Evolutionary conservation across 177 flowering plant species (phyloP), one percentile per base, ranked within the genome.

Genomic region (Telopea speciosissima): DNA sequence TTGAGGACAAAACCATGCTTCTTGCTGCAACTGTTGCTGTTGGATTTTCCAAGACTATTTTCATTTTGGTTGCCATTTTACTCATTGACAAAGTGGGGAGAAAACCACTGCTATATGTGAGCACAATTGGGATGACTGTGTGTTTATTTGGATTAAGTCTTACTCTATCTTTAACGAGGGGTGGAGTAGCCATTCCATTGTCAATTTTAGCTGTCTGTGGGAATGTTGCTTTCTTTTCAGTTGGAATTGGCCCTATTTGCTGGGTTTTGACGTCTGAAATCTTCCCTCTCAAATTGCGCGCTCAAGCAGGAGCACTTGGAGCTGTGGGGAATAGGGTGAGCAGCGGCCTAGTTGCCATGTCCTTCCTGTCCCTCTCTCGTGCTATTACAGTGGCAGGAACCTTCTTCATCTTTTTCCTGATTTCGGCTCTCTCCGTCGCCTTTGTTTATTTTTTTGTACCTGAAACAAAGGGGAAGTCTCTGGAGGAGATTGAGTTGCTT

Each of bases 201-300:
- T 80, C 91, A 23, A 74, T 92, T 26, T 65, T 92, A 54, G 75
- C 81, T 2, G 85, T 90, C n/a, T 92, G 96, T 69, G 92, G 90
- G 24, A 89, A 89, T 77, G 94, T 90, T 21, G 96, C 96, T 3
- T 92, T 92, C 80, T 92, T 92, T 73, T 90, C 97, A 0, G 80
- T 92, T 0, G 97, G 97, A 19, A 76, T 92, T 5, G 96, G 96
- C 9, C 97, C 97, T 19, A 77, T 90, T 68, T 92, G 97, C 77
- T 90, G 97, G 96, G 94, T 92, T 23, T 10, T 92, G 73, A 86
- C 94, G 60, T 83, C 94, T 12, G 97, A 92, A 74, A 92, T 92
- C 64, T 92, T 87, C 72, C 94, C 97, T 7, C 71, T 90, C 65
- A 80, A 82, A 81, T 65, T 90, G 25, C 90, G 96, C n/a, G 94